A percentile compares a stretch with the other conserved stretches of the same genome.
Conservation (phyloP, 257 asterid genomes). For the Nicotiana knightiana region DNA sequence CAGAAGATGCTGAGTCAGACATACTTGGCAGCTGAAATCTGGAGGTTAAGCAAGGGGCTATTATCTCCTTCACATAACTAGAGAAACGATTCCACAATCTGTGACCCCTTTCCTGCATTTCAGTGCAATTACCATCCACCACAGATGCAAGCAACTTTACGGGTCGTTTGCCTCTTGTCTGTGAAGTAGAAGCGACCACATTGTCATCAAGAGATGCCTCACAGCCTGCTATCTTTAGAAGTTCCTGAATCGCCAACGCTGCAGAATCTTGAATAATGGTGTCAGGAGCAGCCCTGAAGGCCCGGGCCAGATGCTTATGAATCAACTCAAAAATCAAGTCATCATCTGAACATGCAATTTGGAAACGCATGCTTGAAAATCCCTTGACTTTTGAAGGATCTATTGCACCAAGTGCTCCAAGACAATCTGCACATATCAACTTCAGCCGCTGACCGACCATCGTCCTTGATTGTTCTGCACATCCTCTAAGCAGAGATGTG, state of each 20-base stretch:
- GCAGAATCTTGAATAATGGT: conserved; percentile 88
- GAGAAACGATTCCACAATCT: conserved; percentile 93
- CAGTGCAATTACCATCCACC: conserved; percentile 29
- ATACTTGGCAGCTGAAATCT: conserved; percentile 61
- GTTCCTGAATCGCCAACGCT: conserved; percentile 95
- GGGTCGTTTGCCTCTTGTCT: conserved; percentile 28
- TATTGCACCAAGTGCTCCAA: conserved; percentile 93
- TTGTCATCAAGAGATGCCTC: conserved; percentile 70
- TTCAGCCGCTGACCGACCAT: conserved; percentile 86
- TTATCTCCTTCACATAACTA: conserved; percentile 89
- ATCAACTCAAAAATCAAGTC: conserved; percentile 91
- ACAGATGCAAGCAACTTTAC: conserved; percentile 37
- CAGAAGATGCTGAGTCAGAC: conserved; percentile 62
- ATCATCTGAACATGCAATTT: conserved; percentile 97
- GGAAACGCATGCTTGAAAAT: conserved; percentile 62
- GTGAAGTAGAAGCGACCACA: conserved; percentile 32
- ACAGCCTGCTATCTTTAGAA: conserved; percentile 83
- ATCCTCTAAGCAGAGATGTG: conserved; percentile 85
- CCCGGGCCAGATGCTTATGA: conserved; percentile 93
- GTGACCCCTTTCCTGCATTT: conserved; percentile 66
- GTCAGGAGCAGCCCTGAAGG: conserved; percentile 93
- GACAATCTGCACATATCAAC: conserved; percentile 88
- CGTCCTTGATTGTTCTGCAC: conserved; percentile 95
- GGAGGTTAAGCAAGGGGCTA: conserved; percentile 98
- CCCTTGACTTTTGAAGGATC: conserved; percentile 95